These are phyloP conservation scores for Emericellopsis cladophorae DNA, from an alignment of 2,329 filamentous ascomycete genomes.

Conservation along the genomic window DNA sequence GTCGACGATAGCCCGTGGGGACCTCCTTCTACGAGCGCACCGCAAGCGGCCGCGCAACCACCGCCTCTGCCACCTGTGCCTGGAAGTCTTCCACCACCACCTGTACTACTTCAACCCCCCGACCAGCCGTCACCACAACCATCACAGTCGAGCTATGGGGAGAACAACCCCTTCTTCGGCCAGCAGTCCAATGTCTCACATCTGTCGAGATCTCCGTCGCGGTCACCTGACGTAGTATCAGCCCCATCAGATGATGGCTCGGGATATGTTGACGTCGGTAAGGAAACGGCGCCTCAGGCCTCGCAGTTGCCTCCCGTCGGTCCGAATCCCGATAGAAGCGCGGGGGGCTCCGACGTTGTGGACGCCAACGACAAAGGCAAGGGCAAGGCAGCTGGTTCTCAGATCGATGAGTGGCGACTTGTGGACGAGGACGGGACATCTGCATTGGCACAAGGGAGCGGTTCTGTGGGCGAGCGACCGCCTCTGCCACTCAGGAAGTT, in stretches of 20 bases:
- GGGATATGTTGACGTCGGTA: constrained; percentile 23
- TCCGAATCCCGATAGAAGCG: constrained; percentile 25
- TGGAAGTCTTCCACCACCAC: neutral
- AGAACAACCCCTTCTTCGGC: neutral
- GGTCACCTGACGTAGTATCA: constrained; percentile 12
- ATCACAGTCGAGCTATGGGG: neutral
- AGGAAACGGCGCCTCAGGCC: constrained; percentile 9
- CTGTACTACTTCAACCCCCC: neutral
- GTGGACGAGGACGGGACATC: constrained; percentile 24
- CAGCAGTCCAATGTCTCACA: neutral
- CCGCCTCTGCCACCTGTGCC: neutral
- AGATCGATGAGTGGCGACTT: constrained; percentile 36
- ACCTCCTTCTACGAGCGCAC: neutral
- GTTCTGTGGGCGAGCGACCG: constrained; percentile 11
- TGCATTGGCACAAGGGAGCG: constrained; percentile 4
- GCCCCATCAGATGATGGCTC: constrained; percentile 22
- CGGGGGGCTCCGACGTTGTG: constrained; percentile 21
- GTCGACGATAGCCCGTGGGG: constrained; percentile 5
- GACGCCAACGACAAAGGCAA: constrained; percentile 25
- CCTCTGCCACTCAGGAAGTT: constrained; percentile 22
- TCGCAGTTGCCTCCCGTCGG: constrained; percentile 9
- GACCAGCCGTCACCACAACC: neutral
- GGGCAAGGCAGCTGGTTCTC: constrained; percentile 13
- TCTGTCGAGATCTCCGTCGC: constrained; percentile 5
- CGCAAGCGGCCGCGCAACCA: neutral